These are phyloP conservation scores for Bryoglossum gracile DNA, from an alignment of 495 filamentous ascomycete genomes.

Conservation along the genomic window DNA sequence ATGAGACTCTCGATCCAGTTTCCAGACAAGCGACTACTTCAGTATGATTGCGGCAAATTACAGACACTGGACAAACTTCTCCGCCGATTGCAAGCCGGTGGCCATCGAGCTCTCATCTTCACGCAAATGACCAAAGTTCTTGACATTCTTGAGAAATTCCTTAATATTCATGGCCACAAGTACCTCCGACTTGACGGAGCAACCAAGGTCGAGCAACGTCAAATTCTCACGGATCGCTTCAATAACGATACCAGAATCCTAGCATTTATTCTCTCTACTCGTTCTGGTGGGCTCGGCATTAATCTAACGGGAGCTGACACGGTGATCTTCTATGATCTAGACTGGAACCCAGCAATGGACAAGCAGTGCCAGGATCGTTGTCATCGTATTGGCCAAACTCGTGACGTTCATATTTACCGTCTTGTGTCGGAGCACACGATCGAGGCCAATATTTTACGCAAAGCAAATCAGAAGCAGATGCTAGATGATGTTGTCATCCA, in stretches of 20 bases:
- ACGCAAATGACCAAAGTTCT: slow-evolving; percentile 99
- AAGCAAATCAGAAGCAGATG: slow-evolving; percentile 95
- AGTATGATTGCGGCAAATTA: slow-evolving; percentile 97
- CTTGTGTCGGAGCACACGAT: slow-evolving; percentile 97
- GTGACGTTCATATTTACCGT: slow-evolving; percentile 97
- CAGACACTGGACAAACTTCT: slow-evolving; percentile 84
- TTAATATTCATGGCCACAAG: slow-evolving; percentile 96
- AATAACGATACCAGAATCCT: slow-evolving; percentile 90
- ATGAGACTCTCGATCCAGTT: slow-evolving; percentile 94
- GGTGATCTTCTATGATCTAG: slow-evolving; percentile 98
- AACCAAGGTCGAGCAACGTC: slow-evolving; percentile 91
- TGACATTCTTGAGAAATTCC: slow-evolving; percentile 93
- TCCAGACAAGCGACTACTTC: slow-evolving; percentile 87
- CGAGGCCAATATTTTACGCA: slow-evolving; percentile 95
- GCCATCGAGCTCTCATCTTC: slow-evolving; percentile 93
- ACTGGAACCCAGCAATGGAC: slow-evolving; percentile 99
- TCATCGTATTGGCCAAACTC: slow-evolving; percentile 95
- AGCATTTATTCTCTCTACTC: slow-evolving; percentile 89
- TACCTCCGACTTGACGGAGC: slow-evolving; percentile 93
- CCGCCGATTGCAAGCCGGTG: slow-evolving; percentile 77
- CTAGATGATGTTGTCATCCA: slow-evolving; percentile 97
- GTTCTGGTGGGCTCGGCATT: slow-evolving; percentile 91
- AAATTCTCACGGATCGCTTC: slow-evolving; percentile 93
- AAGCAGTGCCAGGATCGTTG: slow-evolving; percentile 98
- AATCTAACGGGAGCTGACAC: slow-evolving; percentile 96